These are phyloP conservation scores for Scedosporium dehoogii DNA, from an alignment of 2,329 filamentous ascomycete genomes.

Conservation along the genomic window DNA sequence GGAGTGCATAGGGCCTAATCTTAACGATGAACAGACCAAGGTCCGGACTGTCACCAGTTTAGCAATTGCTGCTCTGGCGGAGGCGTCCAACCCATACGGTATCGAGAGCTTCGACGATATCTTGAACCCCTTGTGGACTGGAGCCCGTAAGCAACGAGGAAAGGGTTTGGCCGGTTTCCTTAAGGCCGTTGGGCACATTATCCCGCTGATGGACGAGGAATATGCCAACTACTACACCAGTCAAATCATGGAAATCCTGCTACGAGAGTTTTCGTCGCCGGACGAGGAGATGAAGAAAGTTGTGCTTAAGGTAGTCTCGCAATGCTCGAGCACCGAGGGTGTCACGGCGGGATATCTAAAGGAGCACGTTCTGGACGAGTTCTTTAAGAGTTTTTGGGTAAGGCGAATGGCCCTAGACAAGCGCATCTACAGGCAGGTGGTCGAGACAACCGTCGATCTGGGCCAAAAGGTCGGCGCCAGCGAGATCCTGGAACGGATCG, in stretches of 20 bases:
- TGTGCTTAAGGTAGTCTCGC: constrained; percentile 91
- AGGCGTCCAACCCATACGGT: constrained; percentile 95
- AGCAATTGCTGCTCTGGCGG: constrained; percentile 87
- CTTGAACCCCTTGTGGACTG: constrained; percentile 92
- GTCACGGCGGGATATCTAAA: constrained; percentile 93
- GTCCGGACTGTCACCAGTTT: constrained; percentile 92
- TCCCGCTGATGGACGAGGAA: constrained; percentile 98
- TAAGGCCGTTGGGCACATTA: constrained; percentile 96
- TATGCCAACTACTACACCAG: constrained; percentile 98
- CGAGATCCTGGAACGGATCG: constrained; percentile 88
- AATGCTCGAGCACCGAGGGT: constrained; percentile 88
- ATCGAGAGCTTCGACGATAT: constrained; percentile 99
- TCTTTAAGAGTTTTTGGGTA: constrained; percentile 99
- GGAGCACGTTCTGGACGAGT: constrained; percentile 87
- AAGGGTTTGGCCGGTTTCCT: constrained; percentile 93
- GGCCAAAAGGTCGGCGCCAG: constrained; percentile 96
- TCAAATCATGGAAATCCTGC: constrained; percentile 97
- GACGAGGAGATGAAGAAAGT: constrained; percentile 99
- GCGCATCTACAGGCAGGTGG: constrained; percentile 94
- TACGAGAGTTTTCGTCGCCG: constrained; percentile 90
- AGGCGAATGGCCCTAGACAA: constrained; percentile 94
- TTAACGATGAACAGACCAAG: constrained; percentile 97
- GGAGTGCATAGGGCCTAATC: constrained; percentile 89
- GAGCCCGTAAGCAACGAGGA: constrained; percentile 88
- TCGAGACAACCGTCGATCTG: constrained; percentile 94